Percentiles rank a stretch among this genome's conserved stretches.
phyloP scores from a whole-genome alignment of 225 moss, liverwort and hornwort species.

The Marchantia paleacea region DNA sequence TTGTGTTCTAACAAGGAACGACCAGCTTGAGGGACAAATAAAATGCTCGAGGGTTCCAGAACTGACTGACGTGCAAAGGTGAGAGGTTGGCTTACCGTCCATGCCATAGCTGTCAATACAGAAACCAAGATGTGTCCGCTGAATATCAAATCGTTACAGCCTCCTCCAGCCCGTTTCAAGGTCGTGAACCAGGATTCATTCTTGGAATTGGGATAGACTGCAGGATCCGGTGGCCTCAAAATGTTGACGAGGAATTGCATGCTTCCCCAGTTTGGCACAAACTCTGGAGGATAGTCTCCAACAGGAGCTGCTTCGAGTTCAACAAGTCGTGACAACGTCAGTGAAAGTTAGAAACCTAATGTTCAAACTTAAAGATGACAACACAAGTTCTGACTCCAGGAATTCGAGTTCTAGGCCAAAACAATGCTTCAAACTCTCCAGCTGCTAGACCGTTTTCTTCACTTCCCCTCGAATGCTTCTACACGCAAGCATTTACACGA shows the following conservation, averaged over 20 bases:
- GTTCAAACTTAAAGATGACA: background rate
- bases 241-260: constrained; percentile 94
- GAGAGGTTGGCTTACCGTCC: constrained; percentile 61
- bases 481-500: background rate
- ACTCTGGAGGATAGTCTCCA: constrained; percentile 74
- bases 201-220: constrained; percentile 42
- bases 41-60: background rate
- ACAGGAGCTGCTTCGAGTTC: constrained; percentile 49
- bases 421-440: background rate
- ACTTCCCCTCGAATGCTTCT: background rate
- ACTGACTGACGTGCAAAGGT: background rate
- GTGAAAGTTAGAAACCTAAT: background rate
- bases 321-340: background rate
- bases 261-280: constrained; percentile 77
- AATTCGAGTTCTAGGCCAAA: background rate
- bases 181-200: constrained; percentile 87
- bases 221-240: constrained; percentile 81
- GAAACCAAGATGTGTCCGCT: constrained; percentile 95
- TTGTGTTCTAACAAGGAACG: too few species aligned
- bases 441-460: background rate
- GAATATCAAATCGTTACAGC: constrained; percentile 93
- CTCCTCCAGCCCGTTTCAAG: constrained; percentile 85
- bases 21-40: too few species aligned
- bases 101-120: constrained; percentile 92
- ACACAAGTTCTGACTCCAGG: background rate